phyloP scores from a whole-genome alignment of 257 asterid genomes.

The Solanum peruvianum region DNA sequence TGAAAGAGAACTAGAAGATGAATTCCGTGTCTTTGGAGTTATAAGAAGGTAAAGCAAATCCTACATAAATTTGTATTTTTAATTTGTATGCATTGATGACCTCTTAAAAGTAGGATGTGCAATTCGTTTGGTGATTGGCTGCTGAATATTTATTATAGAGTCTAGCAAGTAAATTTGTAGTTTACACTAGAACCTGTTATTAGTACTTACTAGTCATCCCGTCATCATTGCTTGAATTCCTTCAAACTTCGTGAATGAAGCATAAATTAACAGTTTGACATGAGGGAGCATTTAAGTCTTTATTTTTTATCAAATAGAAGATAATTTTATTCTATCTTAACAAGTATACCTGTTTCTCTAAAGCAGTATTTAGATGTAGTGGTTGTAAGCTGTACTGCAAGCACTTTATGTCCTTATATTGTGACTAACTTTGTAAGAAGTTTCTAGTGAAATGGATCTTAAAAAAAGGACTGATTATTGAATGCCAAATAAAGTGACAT shows the following conservation, averaged over 20 bases:
- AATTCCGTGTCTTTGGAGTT: conserved; percentile 70
- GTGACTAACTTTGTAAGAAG: not conserved
- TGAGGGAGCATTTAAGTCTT: not conserved
- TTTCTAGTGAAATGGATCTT: not conserved
- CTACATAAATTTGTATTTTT: not conserved
- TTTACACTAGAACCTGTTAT: not conserved
- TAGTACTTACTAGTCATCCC: not conserved
- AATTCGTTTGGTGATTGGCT: not conserved
- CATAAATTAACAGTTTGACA: not conserved
- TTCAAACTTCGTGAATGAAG: not conserved
- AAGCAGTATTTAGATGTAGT: not conserved
- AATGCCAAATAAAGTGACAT: not conserved
- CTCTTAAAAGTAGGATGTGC: not conserved
- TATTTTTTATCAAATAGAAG: not conserved
- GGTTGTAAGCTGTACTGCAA: not conserved
- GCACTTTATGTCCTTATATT: not conserved
- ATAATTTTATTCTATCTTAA: not conserved
- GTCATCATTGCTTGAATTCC: not conserved
- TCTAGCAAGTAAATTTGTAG: not conserved
- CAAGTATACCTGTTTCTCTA: not conserved
- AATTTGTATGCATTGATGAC: not conserved
- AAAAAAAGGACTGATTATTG: not conserved
- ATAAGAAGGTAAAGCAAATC: conserved; percentile 55
- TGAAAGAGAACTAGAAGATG: conserved; percentile 91
- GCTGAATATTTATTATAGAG: not conserved